Evolutionary conservation across 768 basidiomycete genomes (phyloP).

Genomic region (Mycena vitilis): DNA sequence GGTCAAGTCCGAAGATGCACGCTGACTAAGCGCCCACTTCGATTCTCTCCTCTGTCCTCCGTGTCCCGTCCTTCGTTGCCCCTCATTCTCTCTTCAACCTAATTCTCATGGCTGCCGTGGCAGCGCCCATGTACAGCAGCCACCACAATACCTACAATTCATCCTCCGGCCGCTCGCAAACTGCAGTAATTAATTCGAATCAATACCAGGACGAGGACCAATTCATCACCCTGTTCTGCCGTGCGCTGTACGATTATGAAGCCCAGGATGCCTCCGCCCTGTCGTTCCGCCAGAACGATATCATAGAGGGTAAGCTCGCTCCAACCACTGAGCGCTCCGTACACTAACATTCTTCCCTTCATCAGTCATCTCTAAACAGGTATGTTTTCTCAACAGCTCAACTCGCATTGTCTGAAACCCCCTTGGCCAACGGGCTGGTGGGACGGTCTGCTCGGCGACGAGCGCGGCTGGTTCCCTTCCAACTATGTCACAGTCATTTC

Average conservation of each 20-base stretch:
- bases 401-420: too few species aligned
- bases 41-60: neutral
- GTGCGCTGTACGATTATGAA: slow-evolving; percentile 91
- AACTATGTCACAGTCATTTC: slow-evolving; percentile 90
- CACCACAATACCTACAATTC: slow-evolving; percentile 23
- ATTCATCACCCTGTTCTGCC: slow-evolving; percentile 84
- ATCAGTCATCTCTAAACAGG: too few species aligned
- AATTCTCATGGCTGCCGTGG: slow-evolving; percentile 36
- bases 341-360: too few species aligned
- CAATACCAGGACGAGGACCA: slow-evolving; percentile 62
- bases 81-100: slow-evolving; percentile 15
- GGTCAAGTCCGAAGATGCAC: neutral
- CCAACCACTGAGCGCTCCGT: too few species aligned
- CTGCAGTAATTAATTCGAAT: slow-evolving; percentile 23
- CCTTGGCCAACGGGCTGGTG: slow-evolving; percentile 89
- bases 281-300: slow-evolving; percentile 86
- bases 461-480: slow-evolving; percentile 97
- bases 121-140: slow-evolving; percentile 35
- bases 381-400: too few species aligned
- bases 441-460: slow-evolving; percentile 92
- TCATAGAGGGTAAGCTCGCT: slow-evolving; percentile 79
- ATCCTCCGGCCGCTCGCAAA: slow-evolving; percentile 24
- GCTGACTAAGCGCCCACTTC: neutral
- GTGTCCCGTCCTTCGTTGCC: neutral
- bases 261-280: slow-evolving; percentile 91